Evolutionary conservation across 768 basidiomycete genomes (phyloP).

Genomic region (Naganishia kalamii): DNA sequence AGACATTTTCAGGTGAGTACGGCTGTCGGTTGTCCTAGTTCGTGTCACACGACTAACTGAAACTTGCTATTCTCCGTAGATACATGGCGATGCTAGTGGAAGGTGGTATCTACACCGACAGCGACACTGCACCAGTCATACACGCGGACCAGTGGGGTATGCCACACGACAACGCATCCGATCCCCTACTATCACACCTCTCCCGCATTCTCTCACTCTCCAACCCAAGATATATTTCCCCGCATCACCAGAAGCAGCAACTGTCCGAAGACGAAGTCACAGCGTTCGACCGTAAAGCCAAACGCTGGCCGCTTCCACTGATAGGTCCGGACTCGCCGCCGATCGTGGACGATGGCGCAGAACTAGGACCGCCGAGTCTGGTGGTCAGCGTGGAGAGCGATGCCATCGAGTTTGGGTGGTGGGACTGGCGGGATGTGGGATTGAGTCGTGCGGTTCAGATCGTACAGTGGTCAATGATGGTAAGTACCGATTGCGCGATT

Average conservation of each 20-base stretch:
- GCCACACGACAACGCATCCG: slow-evolving; percentile 29
- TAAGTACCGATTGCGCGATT: not conserved
- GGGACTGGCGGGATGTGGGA: slow-evolving; percentile 34
- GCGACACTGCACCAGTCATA: slow-evolving; percentile 31
- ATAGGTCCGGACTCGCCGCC: slow-evolving; percentile 17
- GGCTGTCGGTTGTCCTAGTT: not conserved
- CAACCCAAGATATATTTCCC: slow-evolving; percentile 26
- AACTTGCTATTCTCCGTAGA: not conserved
- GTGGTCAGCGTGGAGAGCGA: slow-evolving; percentile 37
- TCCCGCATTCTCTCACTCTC: slow-evolving; percentile 30
- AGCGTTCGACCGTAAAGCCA: slow-evolving; percentile 5
- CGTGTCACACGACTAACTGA: not conserved
- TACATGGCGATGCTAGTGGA: slow-evolving; percentile 37
- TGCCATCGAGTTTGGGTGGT: slow-evolving; percentile 37
- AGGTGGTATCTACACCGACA: slow-evolving; percentile 39
- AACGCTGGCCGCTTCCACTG: not conserved
- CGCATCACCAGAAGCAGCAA: slow-evolving; percentile 10
- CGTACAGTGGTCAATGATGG: slow-evolving; percentile 38
- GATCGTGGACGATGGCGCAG: slow-evolving; percentile 31
- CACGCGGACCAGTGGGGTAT: slow-evolving; percentile 34
- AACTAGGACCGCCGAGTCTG: slow-evolving; percentile 31
- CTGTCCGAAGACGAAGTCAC: not conserved
- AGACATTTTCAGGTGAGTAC: slow-evolving; percentile 31
- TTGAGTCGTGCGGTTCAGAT: slow-evolving; percentile 34
- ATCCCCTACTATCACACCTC: slow-evolving; percentile 31